These are phyloP conservation scores for Curvularia sp. DNA, from an alignment of 2,329 filamentous ascomycete species.

Conservation along the genomic window DNA sequence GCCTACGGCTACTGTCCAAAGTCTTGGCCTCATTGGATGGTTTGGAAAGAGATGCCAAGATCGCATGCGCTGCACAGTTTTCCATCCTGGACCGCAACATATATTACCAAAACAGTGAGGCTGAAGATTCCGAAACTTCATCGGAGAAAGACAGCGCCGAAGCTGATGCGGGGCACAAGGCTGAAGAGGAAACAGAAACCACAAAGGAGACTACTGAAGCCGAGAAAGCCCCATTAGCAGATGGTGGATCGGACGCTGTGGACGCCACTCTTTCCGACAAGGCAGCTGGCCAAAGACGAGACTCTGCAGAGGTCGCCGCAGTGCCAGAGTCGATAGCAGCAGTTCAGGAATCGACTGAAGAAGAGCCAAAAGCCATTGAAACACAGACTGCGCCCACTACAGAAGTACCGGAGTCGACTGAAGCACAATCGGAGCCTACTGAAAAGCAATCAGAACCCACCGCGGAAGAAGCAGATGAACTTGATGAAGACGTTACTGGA, in stretches of 20 bases:
- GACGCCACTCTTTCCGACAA: background rate
- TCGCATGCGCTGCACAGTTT: conserved; percentile 1
- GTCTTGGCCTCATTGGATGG: conserved; percentile 1
- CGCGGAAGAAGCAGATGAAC: no score
- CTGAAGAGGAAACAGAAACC: background rate
- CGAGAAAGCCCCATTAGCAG: background rate
- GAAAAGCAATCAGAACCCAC: background rate
- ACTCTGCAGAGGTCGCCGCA: conserved; percentile 1
- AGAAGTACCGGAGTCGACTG: background rate
- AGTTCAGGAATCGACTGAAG: background rate
- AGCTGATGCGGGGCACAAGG: background rate
- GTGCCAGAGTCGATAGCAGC: background rate
- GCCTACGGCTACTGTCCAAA: conserved; percentile 1
- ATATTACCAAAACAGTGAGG: background rate
- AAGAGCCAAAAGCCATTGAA: background rate
- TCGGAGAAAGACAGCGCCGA: background rate
- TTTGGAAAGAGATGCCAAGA: background rate
- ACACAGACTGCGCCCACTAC: background rate
- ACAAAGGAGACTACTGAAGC: background rate
- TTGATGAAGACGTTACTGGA: background rate
- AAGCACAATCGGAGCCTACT: background rate
- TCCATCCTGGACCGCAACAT: background rate
- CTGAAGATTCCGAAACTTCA: background rate
- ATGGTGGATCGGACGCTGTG: background rate
- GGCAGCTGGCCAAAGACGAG: background rate